Evolutionary conservation across 1,139 yeast genomes (phyloP), one percentile per base, ranked within the genome.

Genomic region (Yarrowia galli): DNA sequence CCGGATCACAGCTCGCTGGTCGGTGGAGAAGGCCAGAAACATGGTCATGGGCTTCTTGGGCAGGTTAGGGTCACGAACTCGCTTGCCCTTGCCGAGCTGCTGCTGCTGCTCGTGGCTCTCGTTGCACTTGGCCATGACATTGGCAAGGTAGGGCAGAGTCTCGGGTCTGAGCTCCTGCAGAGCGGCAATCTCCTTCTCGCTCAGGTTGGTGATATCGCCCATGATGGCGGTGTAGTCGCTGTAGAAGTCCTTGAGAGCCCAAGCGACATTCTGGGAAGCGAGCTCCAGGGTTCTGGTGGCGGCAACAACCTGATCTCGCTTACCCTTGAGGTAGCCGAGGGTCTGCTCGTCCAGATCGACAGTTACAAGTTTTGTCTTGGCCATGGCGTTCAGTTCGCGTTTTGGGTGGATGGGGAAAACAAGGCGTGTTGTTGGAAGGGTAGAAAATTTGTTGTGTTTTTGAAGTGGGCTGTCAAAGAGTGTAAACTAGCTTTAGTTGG

Each of bases 41-140:
- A 58, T 42, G 20, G 64, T 58, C 64, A 58, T 58, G 51, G 64
- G 64, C 42, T 58, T 58, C 51, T 58, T 58, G 42, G 64, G 64
- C 51, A 42, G 20, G 42, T 58, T 28, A 48, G 61, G 61, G 18
- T 54, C 40, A 13, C 35, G 20, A 4, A 13, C 25, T 16, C 38
- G 60, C 40, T 56, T 40, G 4, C 23, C 8, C 46, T 32, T 49
- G 35, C 4, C 8, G 32, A 28, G 32, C 6, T 28, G 32, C 12
- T 16, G 8, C 32, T 36, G 18, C 22, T 8, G 25, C 48, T 43
- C n/a, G 9, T 3, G 1, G n/a, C 4, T 12, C 28, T 40, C 63
- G 13, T 42, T 18, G 28, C 25, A 13, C 23, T 18, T 6, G 38
- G 23, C 4, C 25, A 40, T 40, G n/a, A 18, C 16, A 8, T 7